Evolutionary conservation across 192 early-diverging fungal genomes (phyloP).

Genomic region (Entomortierella chlamydospora): DNA sequence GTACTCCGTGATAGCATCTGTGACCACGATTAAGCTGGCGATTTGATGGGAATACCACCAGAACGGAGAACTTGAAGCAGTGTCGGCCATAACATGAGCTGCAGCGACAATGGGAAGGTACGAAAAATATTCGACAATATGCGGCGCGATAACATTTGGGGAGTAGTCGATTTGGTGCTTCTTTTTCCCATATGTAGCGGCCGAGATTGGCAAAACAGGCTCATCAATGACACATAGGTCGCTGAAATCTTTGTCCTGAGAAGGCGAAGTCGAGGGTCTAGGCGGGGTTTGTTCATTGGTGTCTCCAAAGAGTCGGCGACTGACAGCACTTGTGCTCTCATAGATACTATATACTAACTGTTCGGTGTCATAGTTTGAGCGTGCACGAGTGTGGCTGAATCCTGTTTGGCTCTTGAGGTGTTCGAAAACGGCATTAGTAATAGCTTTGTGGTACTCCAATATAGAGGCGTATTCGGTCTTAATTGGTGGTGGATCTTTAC

Average conservation of each 20-base stretch:
- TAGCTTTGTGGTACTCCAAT: slow-evolving; percentile 4
- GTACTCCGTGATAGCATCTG: slow-evolving; percentile 17
- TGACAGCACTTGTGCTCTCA: neutral
- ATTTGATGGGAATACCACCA: slow-evolving; percentile 13
- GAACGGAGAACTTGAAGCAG: slow-evolving; percentile 12
- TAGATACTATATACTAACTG: neutral
- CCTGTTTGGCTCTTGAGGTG: slow-evolving; percentile 9
- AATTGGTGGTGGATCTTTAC: neutral
- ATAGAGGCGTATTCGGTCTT: slow-evolving; percentile 3
- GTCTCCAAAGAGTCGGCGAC: slow-evolving; percentile 5
- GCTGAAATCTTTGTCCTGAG: neutral
- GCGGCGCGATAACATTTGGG: neutral
- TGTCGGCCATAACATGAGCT: neutral
- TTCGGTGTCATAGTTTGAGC: slow-evolving; percentile 3
- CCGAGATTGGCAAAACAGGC: neutral
- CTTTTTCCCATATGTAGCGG: neutral
- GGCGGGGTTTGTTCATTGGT: neutral
- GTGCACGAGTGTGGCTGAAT: slow-evolving; percentile 4
- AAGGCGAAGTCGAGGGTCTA: neutral
- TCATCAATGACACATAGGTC: neutral
- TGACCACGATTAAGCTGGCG: slow-evolving; percentile 10
- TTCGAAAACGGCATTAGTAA: slow-evolving; percentile 5
- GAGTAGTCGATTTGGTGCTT: slow-evolving; percentile 8
- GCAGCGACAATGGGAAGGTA: slow-evolving; percentile 18
- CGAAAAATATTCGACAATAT: slow-evolving; percentile 8